phyloP scores from a whole-genome alignment of 1,139 yeast species.

The Kurtzmaniella natalensis region DNA sequence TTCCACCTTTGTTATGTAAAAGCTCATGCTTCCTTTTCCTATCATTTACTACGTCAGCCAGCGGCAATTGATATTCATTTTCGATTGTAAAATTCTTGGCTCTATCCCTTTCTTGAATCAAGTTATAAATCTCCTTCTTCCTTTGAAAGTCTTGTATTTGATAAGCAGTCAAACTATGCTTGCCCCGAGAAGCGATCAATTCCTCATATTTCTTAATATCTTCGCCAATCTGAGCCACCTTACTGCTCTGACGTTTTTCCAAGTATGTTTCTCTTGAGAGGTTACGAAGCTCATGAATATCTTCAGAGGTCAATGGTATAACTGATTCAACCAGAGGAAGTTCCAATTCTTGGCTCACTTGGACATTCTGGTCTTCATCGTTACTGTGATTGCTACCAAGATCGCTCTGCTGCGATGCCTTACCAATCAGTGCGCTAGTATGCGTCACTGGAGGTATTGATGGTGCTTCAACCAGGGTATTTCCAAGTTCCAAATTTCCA shows the following conservation, averaged over 20 bases:
- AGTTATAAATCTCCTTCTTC: slow-evolving; percentile 42
- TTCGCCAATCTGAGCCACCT: slow-evolving; percentile 17
- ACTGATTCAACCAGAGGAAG: too few species aligned
- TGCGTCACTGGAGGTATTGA: too few species aligned
- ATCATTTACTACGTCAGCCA: slow-evolving; percentile 46
- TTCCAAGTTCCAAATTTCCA: too few species aligned
- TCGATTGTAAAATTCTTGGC: slow-evolving; percentile 17
- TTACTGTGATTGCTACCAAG: too few species aligned
- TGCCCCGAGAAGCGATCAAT: slow-evolving; percentile 43
- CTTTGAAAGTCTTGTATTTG: slow-evolving; percentile 49
- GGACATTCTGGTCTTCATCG: slow-evolving; percentile 12
- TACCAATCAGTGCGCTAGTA: too few species aligned
- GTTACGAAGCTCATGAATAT: slow-evolving; percentile 14
- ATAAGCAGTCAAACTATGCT: slow-evolving; percentile 39
- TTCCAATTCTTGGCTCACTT: too few species aligned
- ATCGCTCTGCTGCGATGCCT: too few species aligned
- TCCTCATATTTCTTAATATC: slow-evolving; percentile 48
- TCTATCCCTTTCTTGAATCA: slow-evolving; percentile 33
- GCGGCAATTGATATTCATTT: slow-evolving; percentile 48
- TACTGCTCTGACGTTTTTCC: slow-evolving; percentile 24
- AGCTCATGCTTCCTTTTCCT: slow-evolving; percentile 41
- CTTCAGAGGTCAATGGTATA: too few species aligned
- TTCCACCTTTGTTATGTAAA: slow-evolving; percentile 30
- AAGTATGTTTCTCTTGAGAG: slow-evolving; percentile 24
- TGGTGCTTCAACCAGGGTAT: too few species aligned